Conservation (phyloP, 2,329 filamentous ascomycete species). For the Cladosporium sp. region DNA sequence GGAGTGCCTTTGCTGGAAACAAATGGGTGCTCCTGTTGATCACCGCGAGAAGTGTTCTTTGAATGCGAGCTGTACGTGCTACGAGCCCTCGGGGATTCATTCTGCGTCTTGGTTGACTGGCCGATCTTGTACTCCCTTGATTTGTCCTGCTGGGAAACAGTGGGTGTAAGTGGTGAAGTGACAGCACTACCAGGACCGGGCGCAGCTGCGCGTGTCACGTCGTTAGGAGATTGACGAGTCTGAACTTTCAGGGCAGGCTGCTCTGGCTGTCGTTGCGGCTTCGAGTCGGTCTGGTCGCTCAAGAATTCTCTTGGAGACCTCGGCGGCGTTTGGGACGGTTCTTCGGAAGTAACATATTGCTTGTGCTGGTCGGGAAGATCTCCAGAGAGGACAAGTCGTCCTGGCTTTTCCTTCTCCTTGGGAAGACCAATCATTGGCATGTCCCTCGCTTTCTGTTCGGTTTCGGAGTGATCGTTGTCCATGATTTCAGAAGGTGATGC, state of each 20-base stretch:
- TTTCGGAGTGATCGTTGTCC: not conserved
- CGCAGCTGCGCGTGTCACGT: not conserved
- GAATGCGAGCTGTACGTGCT: not conserved
- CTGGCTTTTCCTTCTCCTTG: constrained; percentile 8
- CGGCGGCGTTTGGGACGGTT: not conserved
- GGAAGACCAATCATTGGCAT: constrained; percentile 10
- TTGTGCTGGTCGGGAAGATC: not conserved
- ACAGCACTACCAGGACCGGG: not conserved
- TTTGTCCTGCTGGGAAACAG: not conserved
- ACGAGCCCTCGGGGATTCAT: not conserved
- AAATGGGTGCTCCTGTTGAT: constrained; percentile 26
- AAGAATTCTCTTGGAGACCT: not conserved
- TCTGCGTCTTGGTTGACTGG: not conserved
- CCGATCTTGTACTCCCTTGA: not conserved
- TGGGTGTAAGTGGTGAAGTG: not conserved
- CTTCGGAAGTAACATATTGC: not conserved
- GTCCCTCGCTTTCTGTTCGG: constrained; percentile 18
- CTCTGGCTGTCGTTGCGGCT: not conserved
- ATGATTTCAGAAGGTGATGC: not conserved
- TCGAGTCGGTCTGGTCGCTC: not conserved
- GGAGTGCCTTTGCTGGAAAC: constrained; percentile 23
- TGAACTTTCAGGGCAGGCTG: not conserved
- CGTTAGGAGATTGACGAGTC: constrained; percentile 2
- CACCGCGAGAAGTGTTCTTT: not conserved
- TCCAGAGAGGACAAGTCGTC: constrained; percentile 12